Base-by-base conservation (phyloP, 495 filamentous ascomycete genomes). In the Trichocladium uniseriatum region DNA sequence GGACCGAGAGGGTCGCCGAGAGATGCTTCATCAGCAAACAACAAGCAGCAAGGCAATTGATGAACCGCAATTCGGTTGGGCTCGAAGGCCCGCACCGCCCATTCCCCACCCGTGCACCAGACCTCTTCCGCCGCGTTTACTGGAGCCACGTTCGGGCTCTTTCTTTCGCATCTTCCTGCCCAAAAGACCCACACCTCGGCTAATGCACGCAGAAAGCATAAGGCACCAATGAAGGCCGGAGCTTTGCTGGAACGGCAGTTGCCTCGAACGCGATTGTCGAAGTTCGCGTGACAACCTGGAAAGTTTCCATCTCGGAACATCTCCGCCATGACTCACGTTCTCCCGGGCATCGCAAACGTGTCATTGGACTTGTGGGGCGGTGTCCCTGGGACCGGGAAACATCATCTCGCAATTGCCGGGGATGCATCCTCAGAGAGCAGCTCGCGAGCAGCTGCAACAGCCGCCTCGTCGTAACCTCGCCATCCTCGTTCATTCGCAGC, bases 401-500 rank as follows among this genome's bases (percentile, higher is more conserved):
- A 45, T 64, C 53, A 73, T 56, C 69, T 56, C 66, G 64, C 58
- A n/a, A n/a, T n/a, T 58, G 51, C 48, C 31, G 53, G 35, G 14
- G 53, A 49, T 31, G 63, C 55, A 32, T 63, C 59, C 40, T 61
- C 53, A 32, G 83, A 76, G 27, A 96, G 68, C 51, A 94, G 65
- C 52, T 81, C 81, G 59, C 79, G 79, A 43, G 87, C 87, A 9
- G 88, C 88, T 61, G 81, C 79, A 27, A 95, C 60, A 62, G 95
- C 89, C 9, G 78, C 77, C 56, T 79, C 71, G 41, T 81, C 79
- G 62, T 85, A 89, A 29, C 84, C 85, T 62, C 73, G 68, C 82
- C 84, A 87, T 4, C 79, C 82, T 51, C 70, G 73, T 49, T 84
- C 81, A 34, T 73, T 71, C 32, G 74, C 68, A 8, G 71, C 71